phyloP scores from a whole-genome alignment of 495 filamentous ascomycete species.

The Umbilicaria muhlenbergii region DNA sequence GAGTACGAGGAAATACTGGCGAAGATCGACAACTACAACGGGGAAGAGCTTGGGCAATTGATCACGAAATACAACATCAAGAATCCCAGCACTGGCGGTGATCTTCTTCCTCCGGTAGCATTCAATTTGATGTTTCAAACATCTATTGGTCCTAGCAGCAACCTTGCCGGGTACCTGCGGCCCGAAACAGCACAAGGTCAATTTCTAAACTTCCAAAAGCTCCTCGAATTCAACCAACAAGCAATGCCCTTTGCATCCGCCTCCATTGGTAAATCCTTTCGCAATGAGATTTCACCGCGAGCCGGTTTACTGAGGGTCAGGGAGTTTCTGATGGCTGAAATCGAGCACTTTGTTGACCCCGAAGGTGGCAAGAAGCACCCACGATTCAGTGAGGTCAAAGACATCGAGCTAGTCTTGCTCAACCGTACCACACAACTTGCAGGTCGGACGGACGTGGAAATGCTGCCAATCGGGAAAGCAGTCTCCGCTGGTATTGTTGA shows the following conservation, averaged over 20 bases:
- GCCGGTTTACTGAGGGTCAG: slow-evolving; percentile 51
- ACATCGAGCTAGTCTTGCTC: slow-evolving; percentile 48
- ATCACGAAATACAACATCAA: slow-evolving; percentile 51
- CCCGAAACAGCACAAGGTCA: slow-evolving; percentile 57
- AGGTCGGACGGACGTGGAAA: slow-evolving; percentile 44
- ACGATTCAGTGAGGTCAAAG: slow-evolving; percentile 45
- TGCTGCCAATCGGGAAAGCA: slow-evolving; percentile 52
- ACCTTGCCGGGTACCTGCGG: slow-evolving; percentile 45
- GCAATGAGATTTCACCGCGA: slow-evolving; percentile 58
- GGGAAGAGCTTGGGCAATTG: slow-evolving; percentile 43
- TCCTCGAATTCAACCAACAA: slow-evolving; percentile 57
- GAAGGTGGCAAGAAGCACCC: slow-evolving; percentile 55
- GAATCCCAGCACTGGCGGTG: slow-evolving; percentile 44
- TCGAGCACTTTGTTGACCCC: slow-evolving; percentile 60
- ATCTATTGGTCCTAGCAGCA: slow-evolving; percentile 49
- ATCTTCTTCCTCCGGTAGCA: slow-evolving; percentile 44
- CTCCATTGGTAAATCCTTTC: slow-evolving; percentile 63
- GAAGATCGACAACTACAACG: slow-evolving; percentile 57
- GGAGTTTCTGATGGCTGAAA: slow-evolving; percentile 63
- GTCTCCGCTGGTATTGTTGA: slow-evolving; percentile 54
- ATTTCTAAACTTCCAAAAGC: slow-evolving; percentile 52
- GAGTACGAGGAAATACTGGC: slow-evolving; percentile 57
- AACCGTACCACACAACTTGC: slow-evolving; percentile 56
- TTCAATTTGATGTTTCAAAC: slow-evolving; percentile 71
- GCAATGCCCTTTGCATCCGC: slow-evolving; percentile 58